phyloP scores from a whole-genome alignment of 176 grass and related monocot genomes.

The Rhipidocladum racemiflorum region DNA sequence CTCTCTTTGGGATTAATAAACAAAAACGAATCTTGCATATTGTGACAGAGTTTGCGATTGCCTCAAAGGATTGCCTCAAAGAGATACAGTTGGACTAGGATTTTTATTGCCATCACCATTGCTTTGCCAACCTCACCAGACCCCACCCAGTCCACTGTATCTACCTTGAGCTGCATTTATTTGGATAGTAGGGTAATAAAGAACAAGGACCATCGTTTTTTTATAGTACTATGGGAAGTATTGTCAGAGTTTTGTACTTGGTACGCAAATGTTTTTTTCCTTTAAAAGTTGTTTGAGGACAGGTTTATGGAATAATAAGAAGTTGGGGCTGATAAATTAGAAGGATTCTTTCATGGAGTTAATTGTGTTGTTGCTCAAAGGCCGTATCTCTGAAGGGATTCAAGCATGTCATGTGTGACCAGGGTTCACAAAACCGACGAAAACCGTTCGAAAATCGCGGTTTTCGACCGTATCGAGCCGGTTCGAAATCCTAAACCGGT shows the following conservation, averaged over 20 bases:
- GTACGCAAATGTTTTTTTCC: neutral
- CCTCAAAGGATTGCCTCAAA: no score
- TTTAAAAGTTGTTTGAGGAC: neutral
- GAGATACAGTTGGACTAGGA: neutral
- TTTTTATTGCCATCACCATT: neutral
- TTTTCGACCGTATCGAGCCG: no score
- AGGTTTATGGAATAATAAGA: neutral
- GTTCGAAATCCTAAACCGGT: no score
- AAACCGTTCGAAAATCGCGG: no score
- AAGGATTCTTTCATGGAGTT: neutral
- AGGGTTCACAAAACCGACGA: no score
- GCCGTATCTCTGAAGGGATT: neutral
- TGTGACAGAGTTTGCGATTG: no score
- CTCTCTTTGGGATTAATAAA: neutral
- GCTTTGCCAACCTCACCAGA: neutral
- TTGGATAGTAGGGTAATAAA: neutral
- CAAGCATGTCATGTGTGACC: no score
- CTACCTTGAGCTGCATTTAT: neutral
- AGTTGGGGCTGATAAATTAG: neutral
- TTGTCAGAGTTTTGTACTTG: neutral
- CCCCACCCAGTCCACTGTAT: neutral
- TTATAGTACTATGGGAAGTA: neutral
- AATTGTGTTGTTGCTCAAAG: neutral
- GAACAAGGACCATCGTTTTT: neutral
- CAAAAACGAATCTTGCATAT: neutral